Evolutionary conservation across 352 stramenopile genomes (phyloP), one percentile per base, ranked within the genome.

Genomic region (Phytophthora rubi): DNA sequence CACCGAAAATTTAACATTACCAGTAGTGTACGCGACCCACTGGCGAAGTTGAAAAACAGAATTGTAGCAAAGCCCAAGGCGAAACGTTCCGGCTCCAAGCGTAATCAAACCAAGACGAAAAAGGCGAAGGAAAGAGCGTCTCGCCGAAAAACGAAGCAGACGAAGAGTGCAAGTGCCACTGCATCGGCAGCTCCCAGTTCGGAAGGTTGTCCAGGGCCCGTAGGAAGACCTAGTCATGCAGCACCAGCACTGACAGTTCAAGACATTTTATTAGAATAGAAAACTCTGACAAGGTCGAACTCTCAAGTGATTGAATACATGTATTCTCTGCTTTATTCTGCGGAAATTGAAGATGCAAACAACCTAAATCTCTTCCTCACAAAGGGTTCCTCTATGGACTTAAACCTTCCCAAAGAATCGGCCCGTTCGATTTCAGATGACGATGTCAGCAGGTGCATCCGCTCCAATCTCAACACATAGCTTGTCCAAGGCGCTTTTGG

Each of bases 221-320:
- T 45, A n/a, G 37, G 37, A 45, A 45, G 37, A 12, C 37, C 10
- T 18, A 12, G 9, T 45, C 37, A 45, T 45, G 37, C 37, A 18
- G 37, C 9, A 45, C 37, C 37, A 45, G 37, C 37, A 6, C 12
- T 45, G 37, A 6, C 37, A 45, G 37, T 45, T 45, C 37, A 45
- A 45, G 37, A 45, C 37, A 45, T 45, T 45, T 12, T 45, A 45
- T 45, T 45, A 45, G 37, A 45, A 45, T 45, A 45, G 37, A 45
- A 12, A 45, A 45, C 2, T n/a, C 37, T 45, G 37, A 45, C 10
- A n/a, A 45, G 37, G 37, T 45, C 12, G 16, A 45, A 45, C 37
- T 10, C 37, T 45, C 37, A 45, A 1, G 37, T 45, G 37, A 45
- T 45, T 4, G 37, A 45, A 45, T 45, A 44, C 35, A 44, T 44